Evolutionary conservation across 2,329 filamentous ascomycete species (phyloP).

Genomic region (Exophiala sp.): DNA sequence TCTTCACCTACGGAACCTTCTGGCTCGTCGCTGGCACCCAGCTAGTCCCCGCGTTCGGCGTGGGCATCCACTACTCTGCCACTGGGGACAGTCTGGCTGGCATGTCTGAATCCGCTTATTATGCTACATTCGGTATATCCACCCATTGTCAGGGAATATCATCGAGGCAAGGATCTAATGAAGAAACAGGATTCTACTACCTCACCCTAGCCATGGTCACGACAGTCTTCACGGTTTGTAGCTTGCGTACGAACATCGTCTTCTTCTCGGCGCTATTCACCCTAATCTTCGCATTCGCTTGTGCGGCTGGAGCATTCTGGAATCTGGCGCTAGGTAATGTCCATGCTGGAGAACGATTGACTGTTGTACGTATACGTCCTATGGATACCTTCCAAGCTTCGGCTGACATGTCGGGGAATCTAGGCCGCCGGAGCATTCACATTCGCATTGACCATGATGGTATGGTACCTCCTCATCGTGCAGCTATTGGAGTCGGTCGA

Average conservation of each 20-base stretch:
- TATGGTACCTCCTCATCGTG: slow-evolving; percentile 56
- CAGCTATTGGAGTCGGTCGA: slow-evolving; percentile 55
- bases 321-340: slow-evolving; percentile 10
- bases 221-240: slow-evolving; percentile 9
- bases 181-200: slow-evolving; percentile 13
- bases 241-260: slow-evolving; percentile 67
- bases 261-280: slow-evolving; percentile 48
- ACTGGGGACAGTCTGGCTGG: slow-evolving; percentile 3
- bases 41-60: slow-evolving; percentile 10
- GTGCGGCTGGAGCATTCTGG: slow-evolving; percentile 11
- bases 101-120: slow-evolving; percentile 11
- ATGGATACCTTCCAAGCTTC: no score
- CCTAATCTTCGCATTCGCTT: slow-evolving; percentile 12
- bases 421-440: slow-evolving; percentile 46
- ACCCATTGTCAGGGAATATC: not conserved
- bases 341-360: slow-evolving; percentile 1
- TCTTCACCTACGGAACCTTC: slow-evolving; percentile 46
- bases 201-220: slow-evolving; percentile 12
- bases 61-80: slow-evolving; percentile 8
- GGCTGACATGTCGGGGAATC: not conserved
- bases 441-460: slow-evolving; percentile 49
- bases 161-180: not conserved
- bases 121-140: slow-evolving; percentile 14
- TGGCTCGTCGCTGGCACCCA: slow-evolving; percentile 39
- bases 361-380: slow-evolving; percentile 14